Percentiles rank a stretch among this genome's conserved stretches.
phyloP scores from a whole-genome alignment of 2,329 filamentous ascomycete species.

The Colletotrichum paranaense region DNA sequence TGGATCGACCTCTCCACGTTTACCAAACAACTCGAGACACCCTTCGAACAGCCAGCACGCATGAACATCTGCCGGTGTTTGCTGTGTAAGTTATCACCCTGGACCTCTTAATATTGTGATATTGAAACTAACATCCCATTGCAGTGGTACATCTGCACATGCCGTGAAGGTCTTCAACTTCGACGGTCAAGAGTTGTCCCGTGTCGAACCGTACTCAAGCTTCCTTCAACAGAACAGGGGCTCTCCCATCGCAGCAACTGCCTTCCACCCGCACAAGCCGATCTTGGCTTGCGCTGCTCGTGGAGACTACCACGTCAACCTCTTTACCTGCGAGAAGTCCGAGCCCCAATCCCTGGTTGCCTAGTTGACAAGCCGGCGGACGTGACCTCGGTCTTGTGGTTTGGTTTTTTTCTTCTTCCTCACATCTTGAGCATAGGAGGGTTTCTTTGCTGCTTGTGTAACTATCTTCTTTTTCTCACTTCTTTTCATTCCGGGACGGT shows the following conservation, averaged over 20 bases:
- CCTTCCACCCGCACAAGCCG: slow-evolving; percentile 95
- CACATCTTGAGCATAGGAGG: neutral
- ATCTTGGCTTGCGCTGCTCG: slow-evolving; percentile 88
- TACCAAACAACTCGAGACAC: slow-evolving; percentile 82
- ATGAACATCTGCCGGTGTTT: slow-evolving; percentile 97
- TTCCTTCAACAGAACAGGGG: slow-evolving; percentile 86
- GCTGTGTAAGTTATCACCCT: slow-evolving; percentile 77
- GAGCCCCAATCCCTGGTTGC: slow-evolving; percentile 41
- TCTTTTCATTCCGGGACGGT: slow-evolving; percentile 18
- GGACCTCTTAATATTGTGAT: neutral
- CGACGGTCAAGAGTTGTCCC: slow-evolving; percentile 81
- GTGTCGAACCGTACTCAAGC: slow-evolving; percentile 89
- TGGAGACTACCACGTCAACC: slow-evolving; percentile 90
- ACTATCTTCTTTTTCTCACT: slow-evolving; percentile 16
- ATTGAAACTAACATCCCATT: slow-evolving; percentile 42
- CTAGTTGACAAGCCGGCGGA: slow-evolving; percentile 13
- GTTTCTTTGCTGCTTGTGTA: slow-evolving; percentile 27
- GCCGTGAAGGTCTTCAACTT: slow-evolving; percentile 94
- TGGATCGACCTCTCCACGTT: slow-evolving; percentile 80
- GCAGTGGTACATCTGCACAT: slow-evolving; percentile 87
- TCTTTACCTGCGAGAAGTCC: slow-evolving; percentile 77
- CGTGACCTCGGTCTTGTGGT: neutral
- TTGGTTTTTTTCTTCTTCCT: slow-evolving; percentile 18
- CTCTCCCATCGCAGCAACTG: slow-evolving; percentile 86
- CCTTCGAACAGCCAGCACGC: slow-evolving; percentile 87